Base-by-base conservation (phyloP, 2,329 filamentous ascomycete genomes). In the Metarhizium anisopliae region DNA sequence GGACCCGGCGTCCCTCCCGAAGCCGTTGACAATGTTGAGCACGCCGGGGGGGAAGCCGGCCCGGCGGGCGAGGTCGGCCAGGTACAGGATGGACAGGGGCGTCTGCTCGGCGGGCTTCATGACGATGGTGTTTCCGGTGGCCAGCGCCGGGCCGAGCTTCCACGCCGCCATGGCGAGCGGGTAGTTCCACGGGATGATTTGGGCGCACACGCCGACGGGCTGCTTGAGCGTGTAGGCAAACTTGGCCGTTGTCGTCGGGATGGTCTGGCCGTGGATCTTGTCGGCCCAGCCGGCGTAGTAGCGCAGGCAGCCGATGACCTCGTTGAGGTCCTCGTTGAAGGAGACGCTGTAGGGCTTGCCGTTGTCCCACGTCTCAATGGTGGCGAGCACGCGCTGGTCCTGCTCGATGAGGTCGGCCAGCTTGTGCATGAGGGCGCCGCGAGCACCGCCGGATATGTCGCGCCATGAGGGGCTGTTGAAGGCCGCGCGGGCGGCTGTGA, bases 241-340 rank as follows among this genome's bases (percentile, higher is more conserved):
- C 67, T 91, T 92, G 16, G 77, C 72, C 0, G 77, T 75, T 0
- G 78, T 82, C 0, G 85, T 89, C 56, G 86, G 83, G 61, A 92
- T 90, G 11, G 87, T 87, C 65, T 89, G 83, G 11, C 89, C 89
- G 60, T 86, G 83, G 51, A 90, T 83, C 74, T 92, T 92, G 71
- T 92, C 88, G 25, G 87, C 86, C 71, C 82, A 92, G 36, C 89
- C 88, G 47, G 82, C 86, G 65, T 92, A 93, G 70, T 93, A 92
- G 61, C 85, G 83, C 47, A 84, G 72, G 14, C 83, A 70, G 55
- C 63, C 63, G 4, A 70, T 63, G 13, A 72, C 71, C 58, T 74
- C 71, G 1, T 67, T 73, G 6, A 91, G 61, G 64, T 92, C 89
- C 53, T 86, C 86, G 47, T 77, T 77, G n/a, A 85, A 66, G 0